These are phyloP conservation scores for Saksenaea vasiformis DNA, from an alignment of 371 early-diverging fungal genomes.

Conservation along the genomic window DNA sequence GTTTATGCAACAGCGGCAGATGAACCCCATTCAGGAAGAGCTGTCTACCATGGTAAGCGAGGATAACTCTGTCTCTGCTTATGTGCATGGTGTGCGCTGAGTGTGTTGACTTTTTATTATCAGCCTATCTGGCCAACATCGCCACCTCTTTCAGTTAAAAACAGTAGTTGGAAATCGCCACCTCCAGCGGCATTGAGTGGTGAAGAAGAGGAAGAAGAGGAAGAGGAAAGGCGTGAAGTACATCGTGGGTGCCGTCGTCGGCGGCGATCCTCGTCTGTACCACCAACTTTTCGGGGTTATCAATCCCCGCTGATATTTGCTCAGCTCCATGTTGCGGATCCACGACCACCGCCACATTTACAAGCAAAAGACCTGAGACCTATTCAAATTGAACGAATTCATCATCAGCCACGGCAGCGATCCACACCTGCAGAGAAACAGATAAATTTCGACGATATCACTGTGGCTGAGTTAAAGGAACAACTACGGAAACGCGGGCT, in stretches of 20 bases:
- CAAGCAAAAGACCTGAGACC: neutral
- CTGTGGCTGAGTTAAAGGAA: conserved; percentile 72
- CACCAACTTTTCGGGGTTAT: conserved; percentile 24
- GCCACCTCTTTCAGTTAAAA: conserved; percentile 1
- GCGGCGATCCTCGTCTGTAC: conserved; percentile 33
- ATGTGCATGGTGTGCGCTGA: neutral
- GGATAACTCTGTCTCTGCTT: neutral
- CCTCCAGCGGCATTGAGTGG: neutral
- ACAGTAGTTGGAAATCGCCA: neutral
- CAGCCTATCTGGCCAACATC: conserved; percentile 1
- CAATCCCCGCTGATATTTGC: conserved; percentile 29
- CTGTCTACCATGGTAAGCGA: neutral
- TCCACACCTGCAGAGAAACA: neutral
- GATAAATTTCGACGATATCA: conserved; percentile 68
- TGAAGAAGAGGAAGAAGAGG: conserved; percentile 8
- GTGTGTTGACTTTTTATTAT: neutral
- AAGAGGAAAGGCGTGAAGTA: conserved; percentile 15
- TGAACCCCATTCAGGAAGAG: neutral
- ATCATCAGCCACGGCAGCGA: neutral
- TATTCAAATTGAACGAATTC: conserved; percentile 11
- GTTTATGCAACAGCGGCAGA: conserved; percentile 1
- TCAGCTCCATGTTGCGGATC: conserved; percentile 32
- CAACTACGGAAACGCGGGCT: conserved; percentile 59
- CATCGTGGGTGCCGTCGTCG: conserved; percentile 11
- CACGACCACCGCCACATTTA: conserved; percentile 17